phyloP scores from a whole-genome alignment of 805 yeast species.

The Kuraishia floccosa region DNA sequence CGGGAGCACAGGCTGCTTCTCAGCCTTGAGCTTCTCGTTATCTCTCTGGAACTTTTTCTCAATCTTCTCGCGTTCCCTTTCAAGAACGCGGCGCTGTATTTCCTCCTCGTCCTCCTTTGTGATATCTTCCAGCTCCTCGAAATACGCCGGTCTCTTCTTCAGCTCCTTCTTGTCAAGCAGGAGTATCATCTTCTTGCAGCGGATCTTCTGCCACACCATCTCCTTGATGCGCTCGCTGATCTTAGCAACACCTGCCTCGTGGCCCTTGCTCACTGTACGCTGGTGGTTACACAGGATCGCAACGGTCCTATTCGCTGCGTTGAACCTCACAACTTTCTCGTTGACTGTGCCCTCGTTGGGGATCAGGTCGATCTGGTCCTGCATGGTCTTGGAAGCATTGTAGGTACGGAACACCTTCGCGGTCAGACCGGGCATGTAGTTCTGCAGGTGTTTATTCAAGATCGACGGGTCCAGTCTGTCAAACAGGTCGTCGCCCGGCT shows the following conservation, averaged over 20 bases:
- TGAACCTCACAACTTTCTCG: slow-evolving; percentile 78
- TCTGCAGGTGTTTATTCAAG: slow-evolving; percentile 78
- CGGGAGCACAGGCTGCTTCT: slow-evolving; percentile 39
- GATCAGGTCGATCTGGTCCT: slow-evolving; percentile 79
- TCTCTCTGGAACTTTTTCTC: slow-evolving; percentile 63
- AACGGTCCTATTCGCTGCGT: slow-evolving; percentile 92
- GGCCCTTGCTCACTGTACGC: slow-evolving; percentile 80
- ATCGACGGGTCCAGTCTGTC: slow-evolving; percentile 80
- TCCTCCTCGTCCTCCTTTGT: slow-evolving; percentile 49
- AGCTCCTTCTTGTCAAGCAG: slow-evolving; percentile 43
- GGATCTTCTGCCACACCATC: slow-evolving; percentile 72
- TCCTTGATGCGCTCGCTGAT: slow-evolving; percentile 71
- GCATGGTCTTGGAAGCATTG: slow-evolving; percentile 95
- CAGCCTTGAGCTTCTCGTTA: slow-evolving; percentile 58
- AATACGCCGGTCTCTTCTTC: slow-evolving; percentile 43
- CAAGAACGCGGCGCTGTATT: slow-evolving; percentile 49
- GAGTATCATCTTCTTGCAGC: slow-evolving; percentile 61
- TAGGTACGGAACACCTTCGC: slow-evolving; percentile 97
- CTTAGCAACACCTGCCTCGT: slow-evolving; percentile 70
- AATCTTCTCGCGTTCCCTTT: slow-evolving; percentile 54
- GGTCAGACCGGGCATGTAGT: slow-evolving; percentile 85
- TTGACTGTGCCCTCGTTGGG: slow-evolving; percentile 80
- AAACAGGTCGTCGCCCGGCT: slow-evolving; percentile 85
- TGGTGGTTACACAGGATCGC: slow-evolving; percentile 97
- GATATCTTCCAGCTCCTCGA: slow-evolving; percentile 57